Percentiles rank a stretch among this genome's conserved stretches.
Conservation (phyloP, 345 rosid genomes). For the Dipteronia sinensis region DNA sequence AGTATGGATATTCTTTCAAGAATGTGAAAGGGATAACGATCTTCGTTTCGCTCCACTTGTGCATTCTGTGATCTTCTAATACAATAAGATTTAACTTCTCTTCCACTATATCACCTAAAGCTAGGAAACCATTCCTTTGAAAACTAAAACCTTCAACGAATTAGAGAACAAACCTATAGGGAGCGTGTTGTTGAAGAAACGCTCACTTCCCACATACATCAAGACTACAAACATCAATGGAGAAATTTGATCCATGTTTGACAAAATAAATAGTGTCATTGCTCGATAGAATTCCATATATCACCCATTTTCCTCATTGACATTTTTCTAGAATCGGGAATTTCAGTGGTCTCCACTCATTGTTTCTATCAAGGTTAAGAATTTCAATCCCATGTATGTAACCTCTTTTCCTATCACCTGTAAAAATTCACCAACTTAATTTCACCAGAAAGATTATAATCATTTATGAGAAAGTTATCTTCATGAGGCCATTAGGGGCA, state of each 20-base stretch:
- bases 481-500: not conserved
- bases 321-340: not conserved
- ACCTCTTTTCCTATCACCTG: not conserved
- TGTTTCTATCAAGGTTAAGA: not conserved
- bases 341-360: not conserved
- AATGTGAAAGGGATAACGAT: not conserved
- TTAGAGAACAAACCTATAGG: not conserved
- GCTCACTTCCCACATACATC: not conserved
- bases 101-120: not conserved
- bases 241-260: not conserved
- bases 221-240: not conserved
- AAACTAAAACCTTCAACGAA: not conserved
- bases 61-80: not conserved
- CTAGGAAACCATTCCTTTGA: not conserved
- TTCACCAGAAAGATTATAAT: not conserved
- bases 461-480: not conserved
- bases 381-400: not conserved
- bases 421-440: not conserved
- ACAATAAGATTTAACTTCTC: not conserved
- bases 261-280: too few relatives aligned
- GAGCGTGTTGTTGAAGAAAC: not conserved
- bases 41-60: slow-evolving; percentile 8
- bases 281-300: not conserved
- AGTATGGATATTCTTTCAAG: not conserved
- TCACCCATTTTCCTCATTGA: too few relatives aligned